Conservation (phyloP, 495 filamentous ascomycete species). For the Penicillium angulare region DNA sequence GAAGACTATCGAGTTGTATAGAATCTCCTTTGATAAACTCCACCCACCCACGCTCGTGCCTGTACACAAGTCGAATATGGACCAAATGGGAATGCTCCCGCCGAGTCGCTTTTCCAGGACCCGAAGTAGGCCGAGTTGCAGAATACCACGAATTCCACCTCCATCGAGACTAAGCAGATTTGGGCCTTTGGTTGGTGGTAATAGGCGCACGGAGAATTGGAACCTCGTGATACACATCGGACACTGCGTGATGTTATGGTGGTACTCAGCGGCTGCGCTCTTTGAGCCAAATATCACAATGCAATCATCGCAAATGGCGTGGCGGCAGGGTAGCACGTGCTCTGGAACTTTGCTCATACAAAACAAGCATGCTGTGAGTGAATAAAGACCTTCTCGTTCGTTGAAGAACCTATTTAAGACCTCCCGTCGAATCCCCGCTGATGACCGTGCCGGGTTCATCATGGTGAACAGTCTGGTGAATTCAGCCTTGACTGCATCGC, state of each 20-base stretch:
- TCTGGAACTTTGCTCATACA: conserved; percentile 26
- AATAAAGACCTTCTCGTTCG: conserved; percentile 6
- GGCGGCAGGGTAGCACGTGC: conserved; percentile 30
- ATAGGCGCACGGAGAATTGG: conserved; percentile 18
- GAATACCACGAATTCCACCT: conserved; percentile 50
- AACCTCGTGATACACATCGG: conserved; percentile 35
- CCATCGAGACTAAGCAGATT: conserved; percentile 59
- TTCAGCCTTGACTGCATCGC: too few relatives aligned
- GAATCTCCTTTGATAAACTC: background rate
- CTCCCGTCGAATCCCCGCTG: background rate
- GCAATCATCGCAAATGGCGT: conserved; percentile 34
- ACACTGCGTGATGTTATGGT: conserved; percentile 21
- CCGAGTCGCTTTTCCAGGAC: conserved; percentile 41
- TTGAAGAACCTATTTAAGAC: background rate
- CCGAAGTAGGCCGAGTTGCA: conserved; percentile 45
- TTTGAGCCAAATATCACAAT: conserved; percentile 20
- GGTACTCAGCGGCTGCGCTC: conserved; percentile 10
- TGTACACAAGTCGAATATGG: conserved; percentile 51
- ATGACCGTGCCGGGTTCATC: too few relatives aligned
- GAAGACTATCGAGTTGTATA: background rate
- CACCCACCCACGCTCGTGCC: conserved; percentile 50
- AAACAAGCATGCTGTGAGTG: conserved; percentile 22
- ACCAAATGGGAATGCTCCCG: conserved; percentile 34
- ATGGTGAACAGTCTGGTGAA: background rate
- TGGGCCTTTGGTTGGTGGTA: conserved; percentile 45